Evolutionary conservation across 1,139 yeast species (phyloP), one percentile per base, ranked within the genome.

Genomic region (Kluyveromyces sp.): DNA sequence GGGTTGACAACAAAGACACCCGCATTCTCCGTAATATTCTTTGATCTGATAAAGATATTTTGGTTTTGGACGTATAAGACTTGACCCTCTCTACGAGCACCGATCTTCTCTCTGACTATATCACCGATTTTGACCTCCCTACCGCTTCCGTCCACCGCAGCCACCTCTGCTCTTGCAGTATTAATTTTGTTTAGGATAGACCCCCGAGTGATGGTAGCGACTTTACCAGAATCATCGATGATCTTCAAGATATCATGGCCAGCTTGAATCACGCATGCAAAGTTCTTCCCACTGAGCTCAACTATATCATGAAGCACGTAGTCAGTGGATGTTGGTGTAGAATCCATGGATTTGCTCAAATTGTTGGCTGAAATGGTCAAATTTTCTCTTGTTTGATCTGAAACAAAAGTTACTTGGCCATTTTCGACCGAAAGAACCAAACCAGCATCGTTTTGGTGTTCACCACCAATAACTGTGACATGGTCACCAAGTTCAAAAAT

Each of bases 401-500:
- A 84, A 50, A 92, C 77, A 53, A 94, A 74, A 0, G 95, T 85
- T 16, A 89, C 97, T 39, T 86, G 83, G 57, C 89, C 95, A 40
- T 83, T 86, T 42, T 78, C 77, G 33, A 86, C 78, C 51, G 80
- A 75, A 39, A 94, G 89, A 42, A 92, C 95, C 68, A 92, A 76
- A 66, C 98, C 98, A 20, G 96, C 86, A 59, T 89, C 96, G 57
- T 89, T 96, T 44, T 80, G 73, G 63, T 87, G 95, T 59, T 83
- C 87, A 58, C 98, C 98, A 60, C 83, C 86, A 39, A 86, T 77
- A 26, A 92, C 94, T 47, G 95, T 80, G 13, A 94, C 96, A 61
- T 92, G 97, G 64, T 92, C 98, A 72, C 98, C 98, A 43, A 88
- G 80, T 43, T 76, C 68, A 65, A 92, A 92, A 41, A 85, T 79